Base-by-base conservation (phyloP, 2,329 filamentous ascomycete genomes). In the Curvularia lunata region DNA sequence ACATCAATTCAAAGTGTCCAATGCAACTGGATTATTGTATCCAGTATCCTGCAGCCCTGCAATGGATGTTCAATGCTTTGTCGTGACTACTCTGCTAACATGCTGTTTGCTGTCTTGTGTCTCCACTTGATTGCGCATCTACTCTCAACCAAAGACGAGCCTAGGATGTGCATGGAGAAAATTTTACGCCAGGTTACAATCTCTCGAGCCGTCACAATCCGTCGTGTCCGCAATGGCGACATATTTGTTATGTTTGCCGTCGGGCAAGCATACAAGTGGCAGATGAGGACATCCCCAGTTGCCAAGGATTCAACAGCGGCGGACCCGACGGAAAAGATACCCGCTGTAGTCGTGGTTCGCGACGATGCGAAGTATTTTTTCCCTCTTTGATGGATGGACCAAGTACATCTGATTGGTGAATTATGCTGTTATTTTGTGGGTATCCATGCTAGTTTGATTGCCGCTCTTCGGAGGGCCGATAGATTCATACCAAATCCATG, bases 251-350 rank as follows among this genome's bases (percentile, higher is more conserved):
- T 8, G 18, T 43, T 43, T 43, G 6, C 41, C 41, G 41, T 27
- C 41, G 41, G 41, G 16, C 21, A 43, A 43, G 23, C 27, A 18
- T 16, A 37, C 13, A 1, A 27, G 41, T 27, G 9, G 12, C 16
- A 43, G 23, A 43, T 4, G 23, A 37, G 34, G 34, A 9, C n/a
- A 18, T 37, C 1, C 16, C 25, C 25, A 6, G 16, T 43, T 27
- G 41, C 41, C 41, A 43, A 47, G 43, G 12, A 32, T 32, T 32
- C 32, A 18, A 25, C 21, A 23, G 12, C 4, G 40, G 9, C 19
- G 12, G 43, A 47, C 43, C 43, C 43, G 43, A 47, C 43, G 28
- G 43, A 30, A 32, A 47, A 47, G 43, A 21, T 25, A 21, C 41
- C 41, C 13, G 23, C 23, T 43, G 8, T 7, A 27, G 41, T 43